phyloP scores from a whole-genome alignment of 331 rosid genomes.

The Telfairia occidentalis region DNA sequence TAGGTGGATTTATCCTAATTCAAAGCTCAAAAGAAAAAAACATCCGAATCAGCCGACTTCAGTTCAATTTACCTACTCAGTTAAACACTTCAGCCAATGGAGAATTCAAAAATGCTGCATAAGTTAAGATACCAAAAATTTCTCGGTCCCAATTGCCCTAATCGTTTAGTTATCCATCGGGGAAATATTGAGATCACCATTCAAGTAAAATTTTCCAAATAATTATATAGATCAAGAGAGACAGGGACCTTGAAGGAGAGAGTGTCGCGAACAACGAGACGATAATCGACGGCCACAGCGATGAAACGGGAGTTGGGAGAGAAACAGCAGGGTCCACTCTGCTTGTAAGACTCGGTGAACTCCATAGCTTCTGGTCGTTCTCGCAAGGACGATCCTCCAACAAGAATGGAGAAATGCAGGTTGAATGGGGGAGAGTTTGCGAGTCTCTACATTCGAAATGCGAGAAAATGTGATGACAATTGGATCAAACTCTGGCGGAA shows the following conservation, averaged over 20 bases:
- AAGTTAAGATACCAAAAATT: neutral
- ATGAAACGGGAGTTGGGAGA: conserved; percentile 83
- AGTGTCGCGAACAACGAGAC: conserved; percentile 89
- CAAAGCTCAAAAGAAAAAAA: neutral
- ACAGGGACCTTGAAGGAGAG: conserved; percentile 56
- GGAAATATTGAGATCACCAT: neutral
- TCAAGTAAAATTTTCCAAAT: neutral
- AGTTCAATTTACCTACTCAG: neutral
- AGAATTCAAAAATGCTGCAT: neutral
- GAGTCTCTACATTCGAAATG: neutral
- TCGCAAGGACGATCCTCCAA: neutral
- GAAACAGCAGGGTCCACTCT: conserved; percentile 85
- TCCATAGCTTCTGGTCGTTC: conserved; percentile 41
- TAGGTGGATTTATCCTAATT: neutral
- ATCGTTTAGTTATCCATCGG: neutral
- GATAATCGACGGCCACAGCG: conserved; percentile 89
- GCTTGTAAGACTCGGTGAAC: conserved; percentile 89
- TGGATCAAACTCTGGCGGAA: neutral
- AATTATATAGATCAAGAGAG: neutral
- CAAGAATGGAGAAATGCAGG: neutral
- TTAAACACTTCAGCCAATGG: neutral
- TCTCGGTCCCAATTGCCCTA: neutral
- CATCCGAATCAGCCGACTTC: neutral
- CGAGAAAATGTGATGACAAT: neutral
- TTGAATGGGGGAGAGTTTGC: neutral